A percentile compares a stretch with the other conserved stretches of the same genome.
phyloP scores from a whole-genome alignment of 371 early-diverging fungal species.

The Syncephalastrum racemosum region DNA sequence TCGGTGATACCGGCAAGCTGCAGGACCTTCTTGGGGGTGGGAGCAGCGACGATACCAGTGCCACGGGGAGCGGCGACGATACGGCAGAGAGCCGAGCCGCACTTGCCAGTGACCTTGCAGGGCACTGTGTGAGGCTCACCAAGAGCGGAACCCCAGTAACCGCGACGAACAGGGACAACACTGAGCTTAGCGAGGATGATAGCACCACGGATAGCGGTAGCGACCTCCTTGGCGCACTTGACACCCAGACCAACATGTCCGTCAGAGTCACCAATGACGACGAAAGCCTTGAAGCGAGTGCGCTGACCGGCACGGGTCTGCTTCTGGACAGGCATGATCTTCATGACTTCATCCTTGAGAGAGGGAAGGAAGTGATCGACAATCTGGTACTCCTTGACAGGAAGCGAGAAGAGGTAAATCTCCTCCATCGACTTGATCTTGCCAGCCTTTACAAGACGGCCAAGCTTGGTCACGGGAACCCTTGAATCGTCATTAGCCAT shows the following conservation, averaged over 20 bases:
- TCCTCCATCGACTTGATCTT: slow-evolving; percentile 85
- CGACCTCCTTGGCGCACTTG: slow-evolving; percentile 98
- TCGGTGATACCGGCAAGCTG: slow-evolving; percentile 97
- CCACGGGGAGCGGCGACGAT: slow-evolving; percentile 98
- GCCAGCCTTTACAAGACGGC: slow-evolving; percentile 90
- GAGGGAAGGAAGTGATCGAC: slow-evolving; percentile 94
- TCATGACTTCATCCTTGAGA: slow-evolving; percentile 98
- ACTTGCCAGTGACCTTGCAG: slow-evolving; percentile 30
- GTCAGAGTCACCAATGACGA: slow-evolving; percentile 95
- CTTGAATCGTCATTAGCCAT: slow-evolving; percentile 20
- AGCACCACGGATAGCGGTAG: slow-evolving; percentile 97
- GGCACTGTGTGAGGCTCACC: slow-evolving; percentile 65
- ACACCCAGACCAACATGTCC: slow-evolving; percentile 98
- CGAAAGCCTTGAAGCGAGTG: slow-evolving; percentile 99
- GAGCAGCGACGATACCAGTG: slow-evolving; percentile 97
- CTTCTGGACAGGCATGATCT: slow-evolving; percentile 99
- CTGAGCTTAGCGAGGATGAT: slow-evolving; percentile 97
- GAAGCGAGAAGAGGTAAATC: slow-evolving; percentile 94
- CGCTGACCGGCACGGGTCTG: slow-evolving; percentile 99
- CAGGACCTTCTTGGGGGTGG: slow-evolving; percentile 95
- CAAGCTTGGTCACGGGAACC: slow-evolving; percentile 95
- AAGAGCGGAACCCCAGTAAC: slow-evolving; percentile 96
- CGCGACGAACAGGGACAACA: slow-evolving; percentile 96
- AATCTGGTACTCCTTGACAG: slow-evolving; percentile 99
- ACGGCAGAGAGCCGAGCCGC: slow-evolving; percentile 86